Percentiles rank a stretch among this genome's conserved stretches.
Evolutionary conservation across 164 flowering plant species (phyloP).

Genomic region (Chimonanthus salicifolius): DNA sequence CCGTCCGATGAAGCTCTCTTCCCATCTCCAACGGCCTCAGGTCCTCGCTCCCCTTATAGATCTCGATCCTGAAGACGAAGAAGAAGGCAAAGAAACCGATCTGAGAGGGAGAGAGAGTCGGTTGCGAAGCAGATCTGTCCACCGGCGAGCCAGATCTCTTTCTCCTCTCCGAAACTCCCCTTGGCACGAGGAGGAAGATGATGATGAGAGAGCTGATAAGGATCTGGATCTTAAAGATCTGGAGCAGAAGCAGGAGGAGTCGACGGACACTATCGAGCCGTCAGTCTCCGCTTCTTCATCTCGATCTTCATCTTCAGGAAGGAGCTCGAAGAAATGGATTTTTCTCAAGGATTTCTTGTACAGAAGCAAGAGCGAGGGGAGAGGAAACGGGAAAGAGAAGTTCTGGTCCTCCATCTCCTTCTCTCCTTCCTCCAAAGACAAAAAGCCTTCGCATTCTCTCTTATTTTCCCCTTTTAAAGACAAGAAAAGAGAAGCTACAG

Average conservation of each 20-base stretch:
- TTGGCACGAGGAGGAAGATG: slow-evolving; percentile 30
- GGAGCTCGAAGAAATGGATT: slow-evolving; percentile 34
- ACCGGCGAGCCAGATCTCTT: slow-evolving; percentile 52
- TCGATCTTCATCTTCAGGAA: slow-evolving; percentile 32
- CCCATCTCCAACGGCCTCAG: slow-evolving; percentile 58
- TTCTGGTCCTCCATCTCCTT: slow-evolving; percentile 29
- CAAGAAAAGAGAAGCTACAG: slow-evolving; percentile 6
- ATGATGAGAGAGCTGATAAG: slow-evolving; percentile 2
- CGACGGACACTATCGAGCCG: slow-evolving; percentile 24
- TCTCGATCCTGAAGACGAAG: slow-evolving; percentile 39
- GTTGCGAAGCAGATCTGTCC: slow-evolving; percentile 36
- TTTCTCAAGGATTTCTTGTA: slow-evolving; percentile 37
- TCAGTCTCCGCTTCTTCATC: slow-evolving; percentile 39
- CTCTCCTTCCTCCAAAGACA: slow-evolving; percentile 19
- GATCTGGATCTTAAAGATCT: slow-evolving; percentile 6
- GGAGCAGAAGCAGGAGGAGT: slow-evolving; percentile 11
- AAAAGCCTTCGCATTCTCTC: slow-evolving; percentile 1
- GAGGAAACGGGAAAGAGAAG: slow-evolving; percentile 29
- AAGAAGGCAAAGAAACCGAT: slow-evolving; percentile 15
- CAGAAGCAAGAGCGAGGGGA: slow-evolving; percentile 53
- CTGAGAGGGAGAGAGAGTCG: slow-evolving; percentile 51
- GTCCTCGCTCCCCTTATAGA: slow-evolving; percentile 40
- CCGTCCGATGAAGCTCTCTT: slow-evolving; percentile 65
- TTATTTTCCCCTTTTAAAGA: slow-evolving; percentile 18
- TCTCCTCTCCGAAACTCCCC: slow-evolving; percentile 40